Evolutionary conservation across 2,329 filamentous ascomycete genomes (phyloP).

Genomic region (Clarireedia monteithiana): DNA sequence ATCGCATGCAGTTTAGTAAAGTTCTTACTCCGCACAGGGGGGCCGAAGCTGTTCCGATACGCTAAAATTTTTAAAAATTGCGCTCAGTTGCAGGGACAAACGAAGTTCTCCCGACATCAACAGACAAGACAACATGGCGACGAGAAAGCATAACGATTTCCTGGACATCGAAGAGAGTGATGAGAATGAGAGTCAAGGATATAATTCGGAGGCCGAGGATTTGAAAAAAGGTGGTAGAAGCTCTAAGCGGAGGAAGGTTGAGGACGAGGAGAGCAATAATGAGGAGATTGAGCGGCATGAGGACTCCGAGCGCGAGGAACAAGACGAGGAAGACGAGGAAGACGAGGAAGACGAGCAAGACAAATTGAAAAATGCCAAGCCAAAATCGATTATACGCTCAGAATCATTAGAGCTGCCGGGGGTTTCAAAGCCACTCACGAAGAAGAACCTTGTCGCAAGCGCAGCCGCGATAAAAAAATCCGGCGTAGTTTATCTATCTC

Average conservation of each 20-base stretch:
- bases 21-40: neutral
- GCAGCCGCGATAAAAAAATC: slow-evolving; percentile 62
- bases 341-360: slow-evolving; percentile 15
- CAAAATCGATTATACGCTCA: slow-evolving; percentile 21
- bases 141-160: slow-evolving; percentile 65
- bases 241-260: slow-evolving; percentile 55
- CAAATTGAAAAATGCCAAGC: slow-evolving; percentile 9
- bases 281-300: slow-evolving; percentile 26
- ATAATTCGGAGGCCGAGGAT: slow-evolving; percentile 59
- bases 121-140: slow-evolving; percentile 43
- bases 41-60: neutral
- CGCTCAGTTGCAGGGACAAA: neutral
- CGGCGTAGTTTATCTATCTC: slow-evolving; percentile 75
- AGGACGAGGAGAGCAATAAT: slow-evolving; percentile 34
- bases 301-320: slow-evolving; percentile 24
- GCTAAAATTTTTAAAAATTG: slow-evolving; percentile 6
- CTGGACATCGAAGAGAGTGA: slow-evolving; percentile 55
- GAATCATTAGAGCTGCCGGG: slow-evolving; percentile 36
- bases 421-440: slow-evolving; percentile 47
- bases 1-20: neutral
- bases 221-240: slow-evolving; percentile 55
- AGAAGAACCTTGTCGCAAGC: slow-evolving; percentile 60
- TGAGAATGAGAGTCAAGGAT: slow-evolving; percentile 45
- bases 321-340: slow-evolving; percentile 28
- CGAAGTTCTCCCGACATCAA: neutral